Base-by-base conservation (phyloP, 2,329 filamentous ascomycete genomes). In the Nannizziopsis arthrosporioides region DNA sequence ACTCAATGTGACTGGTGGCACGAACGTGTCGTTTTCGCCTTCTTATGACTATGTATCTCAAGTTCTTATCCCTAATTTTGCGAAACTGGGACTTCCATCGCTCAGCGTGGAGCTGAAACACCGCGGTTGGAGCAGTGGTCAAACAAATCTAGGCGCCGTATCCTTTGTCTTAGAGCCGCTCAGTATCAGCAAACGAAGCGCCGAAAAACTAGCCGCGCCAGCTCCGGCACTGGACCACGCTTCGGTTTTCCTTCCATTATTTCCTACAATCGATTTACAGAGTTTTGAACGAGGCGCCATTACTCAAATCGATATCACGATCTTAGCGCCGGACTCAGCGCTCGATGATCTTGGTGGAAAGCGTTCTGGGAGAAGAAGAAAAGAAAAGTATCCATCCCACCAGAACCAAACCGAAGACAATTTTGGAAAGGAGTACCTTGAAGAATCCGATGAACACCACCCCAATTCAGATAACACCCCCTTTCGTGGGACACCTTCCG, bases 21-120 rank as follows among this genome's bases (percentile, higher is more conserved):
- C 77, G 0, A 80, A 80, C 54, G 73, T 76, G 1, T 71, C 71
- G 1, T 68, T 65, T 30, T 72, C 73, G 0, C 76, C 76, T 6
- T 76, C 73, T 2, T 70, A 68, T 56, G 77, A 81, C 42, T 80
- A 80, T 54, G 62, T 76, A 8, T 52, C 62, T 2, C 71, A 78
- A 55, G 76, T 80, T 2, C 65, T 81, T 5, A 56, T 74, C 2
- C 77, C 77, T 0, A 74, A 72, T 49, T 68, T 80, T 17, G 52
- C 62, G 1, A 62, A 58, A 27, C 65, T 80, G 31, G 75, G 76
- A 4, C 62, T 79, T 11, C 73, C 74, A 2, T 54, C 50, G 2
- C 66, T 79, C 37, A 57, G 60, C 0, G 57, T 68, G 2, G 56
- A 57, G 1, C 57, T 78, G 18, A 61, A 69, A 9, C 64, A 66